phyloP scores from a whole-genome alignment of 371 early-diverging fungal species.

The Coemansia sp. region DNA sequence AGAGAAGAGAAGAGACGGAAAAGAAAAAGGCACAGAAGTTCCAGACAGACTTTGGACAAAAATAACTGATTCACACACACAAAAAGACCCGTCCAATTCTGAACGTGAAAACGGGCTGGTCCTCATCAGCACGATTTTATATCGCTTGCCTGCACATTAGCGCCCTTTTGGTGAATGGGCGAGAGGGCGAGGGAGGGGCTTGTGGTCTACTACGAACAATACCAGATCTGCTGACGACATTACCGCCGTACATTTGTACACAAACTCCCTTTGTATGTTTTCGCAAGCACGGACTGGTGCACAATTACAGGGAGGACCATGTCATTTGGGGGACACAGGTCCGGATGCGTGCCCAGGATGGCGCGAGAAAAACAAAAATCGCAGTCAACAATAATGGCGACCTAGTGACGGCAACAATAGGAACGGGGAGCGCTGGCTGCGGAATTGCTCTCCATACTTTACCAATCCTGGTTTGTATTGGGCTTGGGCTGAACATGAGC shows the following conservation, averaged over 20 bases:
- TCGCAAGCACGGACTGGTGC: conserved; percentile 3
- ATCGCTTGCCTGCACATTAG: conserved; percentile 15
- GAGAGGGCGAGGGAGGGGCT: conserved; percentile 10
- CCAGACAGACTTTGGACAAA: conserved; percentile 7
- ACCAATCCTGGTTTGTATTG: background rate
- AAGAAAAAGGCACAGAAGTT: background rate
- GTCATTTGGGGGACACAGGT: background rate
- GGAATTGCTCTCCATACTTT: conserved; percentile 5
- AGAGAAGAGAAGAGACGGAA: background rate
- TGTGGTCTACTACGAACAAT: conserved; percentile 14
- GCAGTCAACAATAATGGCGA: conserved; percentile 1
- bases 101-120: background rate
- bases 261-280: background rate
- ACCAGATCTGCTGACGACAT: conserved; percentile 17
- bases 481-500: background rate
- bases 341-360: background rate
- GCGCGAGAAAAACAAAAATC: background rate
- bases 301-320: background rate
- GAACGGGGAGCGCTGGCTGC: conserved; percentile 9
- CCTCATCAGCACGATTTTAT: conserved; percentile 5
- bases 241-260: conserved; percentile 3
- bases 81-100: conserved; percentile 1
- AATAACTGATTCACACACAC: conserved; percentile 16
- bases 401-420: conserved; percentile 2
- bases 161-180: background rate